Evolutionary conservation across 2,329 filamentous ascomycete species (phyloP), one percentile per base, ranked within the genome.

Genomic region (Aureobasidium sp.): DNA sequence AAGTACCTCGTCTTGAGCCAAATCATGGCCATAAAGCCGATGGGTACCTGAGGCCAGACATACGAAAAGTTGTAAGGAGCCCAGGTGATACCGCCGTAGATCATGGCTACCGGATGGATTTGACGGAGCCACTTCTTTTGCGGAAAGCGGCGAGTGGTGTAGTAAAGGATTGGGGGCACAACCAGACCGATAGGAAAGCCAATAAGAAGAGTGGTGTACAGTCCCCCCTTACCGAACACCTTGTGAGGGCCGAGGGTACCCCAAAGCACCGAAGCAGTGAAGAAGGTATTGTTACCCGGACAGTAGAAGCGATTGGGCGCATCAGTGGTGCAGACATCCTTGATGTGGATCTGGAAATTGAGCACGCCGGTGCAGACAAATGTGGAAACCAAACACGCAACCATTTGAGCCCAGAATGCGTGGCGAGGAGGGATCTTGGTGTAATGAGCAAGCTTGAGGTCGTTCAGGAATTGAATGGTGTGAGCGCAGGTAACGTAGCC

Each of bases 321-420:
- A 15, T 39, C 20, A 4, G 56, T 47, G n/a, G 56, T 59, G 31
- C 56, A 59, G 4, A 59, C 45, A 9, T 59, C 56, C 45, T 59
- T 47, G 56, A 59, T 59, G 42, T 59, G 56, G 14, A 59, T 59
- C 22, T 59, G 56, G 56, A 59, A 47, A 44, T 59, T 59, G 42
- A 59, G 45, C 1, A 59, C 56, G 20, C 56, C 45, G 5, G 56
- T 59, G 27, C 56, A 59, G 44, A 59, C 56, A 15, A 59, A 22
- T 3, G 56, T 49, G 14, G 56, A 59, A 9, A 49, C 42, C 4
- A 47, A 31, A 15, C 42, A 37, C 11, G 45, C 42, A 37, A 39
- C 25, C 56, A 49, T 59, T 15, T 59, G 42, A 27, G 56, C 56
- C 34, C 42, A 41, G 42, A 49, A 59, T 5, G 42, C 45, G 17